Conservation (phyloP, 1,284 basidiomycete genomes). For the Puccinia sorghi region DNA sequence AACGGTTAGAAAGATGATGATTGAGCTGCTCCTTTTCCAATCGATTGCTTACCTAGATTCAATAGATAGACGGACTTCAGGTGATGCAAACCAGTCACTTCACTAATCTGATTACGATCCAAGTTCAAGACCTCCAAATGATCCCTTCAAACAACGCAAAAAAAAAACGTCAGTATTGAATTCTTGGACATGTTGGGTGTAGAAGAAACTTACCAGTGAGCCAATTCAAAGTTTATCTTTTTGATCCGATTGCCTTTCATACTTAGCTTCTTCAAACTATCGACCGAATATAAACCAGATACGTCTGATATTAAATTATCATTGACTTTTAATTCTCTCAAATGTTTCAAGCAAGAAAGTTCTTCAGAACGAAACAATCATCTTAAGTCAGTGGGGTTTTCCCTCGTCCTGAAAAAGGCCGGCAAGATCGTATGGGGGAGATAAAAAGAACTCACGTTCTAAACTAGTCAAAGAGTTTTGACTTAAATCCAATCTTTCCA, state of each 20-base stretch:
- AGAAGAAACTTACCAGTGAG: slow-evolving; percentile 67
- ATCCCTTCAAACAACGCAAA: slow-evolving; percentile 51
- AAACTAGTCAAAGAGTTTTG: slow-evolving; percentile 84
- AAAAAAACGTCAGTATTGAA: slow-evolving; percentile 9
- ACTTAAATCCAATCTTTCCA: slow-evolving; percentile 88
- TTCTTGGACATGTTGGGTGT: neutral
- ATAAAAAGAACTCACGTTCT: slow-evolving; percentile 66
- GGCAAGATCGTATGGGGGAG: slow-evolving; percentile 44
- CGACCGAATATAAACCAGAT: slow-evolving; percentile 76
- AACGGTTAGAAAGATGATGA: neutral
- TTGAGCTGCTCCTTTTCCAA: neutral
- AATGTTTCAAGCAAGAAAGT: slow-evolving; percentile 75
- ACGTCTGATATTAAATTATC: slow-evolving; percentile 74
- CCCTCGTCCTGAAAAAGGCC: neutral
- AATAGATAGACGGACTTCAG: slow-evolving; percentile 69
- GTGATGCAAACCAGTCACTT: slow-evolving; percentile 66
- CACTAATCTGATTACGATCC: slow-evolving; percentile 72
- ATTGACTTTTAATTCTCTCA: slow-evolving; percentile 86
- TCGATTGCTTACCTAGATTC: slow-evolving; percentile 70
- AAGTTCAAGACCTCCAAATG: slow-evolving; percentile 79
- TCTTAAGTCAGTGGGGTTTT: slow-evolving; percentile 8
- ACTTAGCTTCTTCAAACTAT: slow-evolving; percentile 78
- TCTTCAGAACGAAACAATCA: slow-evolving; percentile 62
- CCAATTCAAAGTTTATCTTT: slow-evolving; percentile 66
- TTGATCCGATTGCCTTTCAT: slow-evolving; percentile 74